phyloP scores from a whole-genome alignment of 75 land plant genomes.

The Sequoiadendron giganteum region DNA sequence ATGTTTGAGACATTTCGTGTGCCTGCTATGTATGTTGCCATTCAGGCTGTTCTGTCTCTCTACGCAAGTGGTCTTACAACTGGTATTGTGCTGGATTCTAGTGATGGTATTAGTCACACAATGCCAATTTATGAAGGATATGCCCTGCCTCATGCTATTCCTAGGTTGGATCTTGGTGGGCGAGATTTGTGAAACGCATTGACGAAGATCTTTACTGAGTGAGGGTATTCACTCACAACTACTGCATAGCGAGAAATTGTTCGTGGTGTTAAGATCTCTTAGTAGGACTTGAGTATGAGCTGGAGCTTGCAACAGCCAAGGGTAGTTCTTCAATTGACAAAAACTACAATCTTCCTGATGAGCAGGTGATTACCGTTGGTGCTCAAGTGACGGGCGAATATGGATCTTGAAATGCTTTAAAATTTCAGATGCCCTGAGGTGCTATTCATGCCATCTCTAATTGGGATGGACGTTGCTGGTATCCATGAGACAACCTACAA shows the following conservation, averaged over 20 bases:
- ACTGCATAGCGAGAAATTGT: conserved; percentile 59
- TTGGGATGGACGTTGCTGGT: conserved; percentile 51
- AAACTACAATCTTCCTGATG: conserved; percentile 53
- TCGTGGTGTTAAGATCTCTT: conserved; percentile 24
- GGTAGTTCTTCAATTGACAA: conserved; percentile 39
- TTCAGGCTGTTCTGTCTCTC: conserved; percentile 13
- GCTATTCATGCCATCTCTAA: conserved; percentile 42
- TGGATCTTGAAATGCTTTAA: too few relatives aligned
- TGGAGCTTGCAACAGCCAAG: conserved; percentile 40
- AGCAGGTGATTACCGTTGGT: conserved; percentile 48
- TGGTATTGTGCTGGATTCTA: conserved; percentile 11
- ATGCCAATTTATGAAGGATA: too few relatives aligned
- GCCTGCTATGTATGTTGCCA: too few relatives aligned
- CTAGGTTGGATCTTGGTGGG: too few relatives aligned
- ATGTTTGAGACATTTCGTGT: too few relatives aligned
- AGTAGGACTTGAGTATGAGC: conserved; percentile 29
- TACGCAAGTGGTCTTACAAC: conserved; percentile 64
- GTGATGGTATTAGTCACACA: too few relatives aligned
- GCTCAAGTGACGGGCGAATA: too few relatives aligned
- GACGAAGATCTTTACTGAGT: conserved; percentile 56
- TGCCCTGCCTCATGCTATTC: too few relatives aligned
- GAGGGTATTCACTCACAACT: conserved; percentile 1
- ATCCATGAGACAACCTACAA: conserved; percentile 50
- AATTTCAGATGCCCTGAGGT: conserved; percentile 51
- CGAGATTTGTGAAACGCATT: not conserved